Evolutionary conservation across 768 basidiomycete species (phyloP).

Genomic region (Rubroboletus satanas): DNA sequence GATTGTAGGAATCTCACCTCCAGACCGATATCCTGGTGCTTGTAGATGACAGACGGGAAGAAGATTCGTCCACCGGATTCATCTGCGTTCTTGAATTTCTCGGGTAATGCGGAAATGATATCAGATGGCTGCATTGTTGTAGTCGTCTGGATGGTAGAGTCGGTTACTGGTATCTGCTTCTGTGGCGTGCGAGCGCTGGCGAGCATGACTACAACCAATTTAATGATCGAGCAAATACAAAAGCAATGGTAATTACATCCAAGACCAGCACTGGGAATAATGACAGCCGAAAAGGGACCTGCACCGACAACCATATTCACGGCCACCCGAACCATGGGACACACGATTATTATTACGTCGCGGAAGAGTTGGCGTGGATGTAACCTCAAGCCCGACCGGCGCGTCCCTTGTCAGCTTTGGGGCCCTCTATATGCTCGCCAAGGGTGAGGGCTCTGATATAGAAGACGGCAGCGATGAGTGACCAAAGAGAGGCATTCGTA

Average conservation of each 20-base stretch:
- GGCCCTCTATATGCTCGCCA: slow-evolving; percentile 67
- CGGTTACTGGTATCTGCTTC: too few species aligned
- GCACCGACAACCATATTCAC: neutral
- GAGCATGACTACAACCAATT: neutral
- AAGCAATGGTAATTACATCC: neutral
- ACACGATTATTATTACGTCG: neutral
- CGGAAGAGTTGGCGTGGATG: neutral
- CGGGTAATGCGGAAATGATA: slow-evolving; percentile 52
- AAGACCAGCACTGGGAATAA: neutral
- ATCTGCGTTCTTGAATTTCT: slow-evolving; percentile 54
- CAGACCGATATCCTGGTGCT: slow-evolving; percentile 56
- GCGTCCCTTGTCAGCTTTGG: slow-evolving; percentile 59
- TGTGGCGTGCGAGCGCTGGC: slow-evolving; percentile 12
- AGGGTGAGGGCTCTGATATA: slow-evolving; percentile 63
- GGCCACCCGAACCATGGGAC: neutral
- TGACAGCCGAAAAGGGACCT: neutral
- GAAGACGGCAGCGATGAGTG: slow-evolving; percentile 62
- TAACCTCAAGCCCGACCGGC: slow-evolving; percentile 49
- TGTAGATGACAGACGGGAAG: slow-evolving; percentile 69
- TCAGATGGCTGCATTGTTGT: slow-evolving; percentile 34
- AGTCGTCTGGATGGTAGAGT: neutral
- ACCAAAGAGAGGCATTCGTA: slow-evolving; percentile 79
- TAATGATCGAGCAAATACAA: neutral
- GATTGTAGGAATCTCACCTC: slow-evolving; percentile 44
- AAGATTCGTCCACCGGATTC: slow-evolving; percentile 67